Conservation (phyloP, 257 asterid genomes). For the Verbena officinalis region DNA sequence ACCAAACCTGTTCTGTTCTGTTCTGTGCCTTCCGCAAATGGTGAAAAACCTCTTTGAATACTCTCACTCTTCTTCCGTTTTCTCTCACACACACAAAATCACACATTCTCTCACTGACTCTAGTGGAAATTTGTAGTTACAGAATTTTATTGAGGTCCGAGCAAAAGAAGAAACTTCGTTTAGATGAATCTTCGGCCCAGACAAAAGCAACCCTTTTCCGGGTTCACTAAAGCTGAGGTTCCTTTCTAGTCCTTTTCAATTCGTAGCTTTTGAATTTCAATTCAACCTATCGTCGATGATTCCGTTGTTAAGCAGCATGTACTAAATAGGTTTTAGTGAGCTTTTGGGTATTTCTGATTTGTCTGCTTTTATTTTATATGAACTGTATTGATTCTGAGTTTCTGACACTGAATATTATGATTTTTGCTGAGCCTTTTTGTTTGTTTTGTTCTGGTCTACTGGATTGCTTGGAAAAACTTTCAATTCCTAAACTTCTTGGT, state of each 20-base stretch:
- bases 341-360: neutral
- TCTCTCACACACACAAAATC: neutral
- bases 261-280: neutral
- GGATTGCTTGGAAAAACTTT: neutral
- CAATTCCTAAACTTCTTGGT: neutral
- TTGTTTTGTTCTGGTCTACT: neutral
- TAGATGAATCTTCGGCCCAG: constrained; percentile 75
- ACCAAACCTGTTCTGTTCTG: neutral
- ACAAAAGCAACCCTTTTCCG: constrained; percentile 47
- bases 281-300: neutral
- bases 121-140: neutral
- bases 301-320: too few species aligned
- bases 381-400: neutral
- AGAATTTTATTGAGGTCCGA: neutral
- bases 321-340: constrained; percentile 1
- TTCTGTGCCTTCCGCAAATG: neutral
- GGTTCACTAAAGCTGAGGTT: constrained; percentile 81
- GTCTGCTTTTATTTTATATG: constrained; percentile 9
- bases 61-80: constrained; percentile 11
- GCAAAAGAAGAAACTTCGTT: neutral
- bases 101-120: neutral
- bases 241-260: neutral
- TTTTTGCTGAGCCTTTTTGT: neutral
- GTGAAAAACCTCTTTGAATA: neutral
- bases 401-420: neutral